Evolutionary conservation across 805 yeast genomes (phyloP).

Genomic region (Barnettozyma vustinii): DNA sequence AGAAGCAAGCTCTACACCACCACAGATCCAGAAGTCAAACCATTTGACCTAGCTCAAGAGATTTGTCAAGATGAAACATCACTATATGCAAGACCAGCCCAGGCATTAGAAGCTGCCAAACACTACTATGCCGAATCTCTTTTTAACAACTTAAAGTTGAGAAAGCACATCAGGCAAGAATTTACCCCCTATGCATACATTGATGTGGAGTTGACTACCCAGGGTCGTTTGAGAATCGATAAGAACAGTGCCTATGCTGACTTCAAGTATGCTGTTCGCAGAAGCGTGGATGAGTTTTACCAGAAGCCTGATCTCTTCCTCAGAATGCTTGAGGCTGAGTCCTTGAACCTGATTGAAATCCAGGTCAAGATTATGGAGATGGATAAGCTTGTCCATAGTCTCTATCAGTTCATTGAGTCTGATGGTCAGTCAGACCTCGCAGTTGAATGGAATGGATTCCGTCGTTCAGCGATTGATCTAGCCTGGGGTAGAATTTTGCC

Average conservation of each 20-base stretch:
- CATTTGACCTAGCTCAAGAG: slow-evolving; percentile 51
- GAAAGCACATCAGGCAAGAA: slow-evolving; percentile 62
- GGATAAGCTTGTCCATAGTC: slow-evolving; percentile 38
- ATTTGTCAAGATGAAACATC: slow-evolving; percentile 32
- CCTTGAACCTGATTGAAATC: slow-evolving; percentile 63
- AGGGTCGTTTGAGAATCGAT: slow-evolving; percentile 73
- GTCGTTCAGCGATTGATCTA: slow-evolving; percentile 58
- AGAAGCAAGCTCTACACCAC: slow-evolving; percentile 66
- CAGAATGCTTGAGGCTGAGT: slow-evolving; percentile 90
- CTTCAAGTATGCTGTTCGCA: slow-evolving; percentile 83
- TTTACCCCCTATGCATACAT: slow-evolving; percentile 60
- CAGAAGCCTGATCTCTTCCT: slow-evolving; percentile 75
- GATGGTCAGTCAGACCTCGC: slow-evolving; percentile 76
- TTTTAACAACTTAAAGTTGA: slow-evolving; percentile 71
- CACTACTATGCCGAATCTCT: slow-evolving; percentile 76
- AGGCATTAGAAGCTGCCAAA: slow-evolving; percentile 69
- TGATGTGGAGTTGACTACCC: slow-evolving; percentile 75
- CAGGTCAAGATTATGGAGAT: slow-evolving; percentile 45
- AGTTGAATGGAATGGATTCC: slow-evolving; percentile 72
- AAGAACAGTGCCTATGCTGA: slow-evolving; percentile 78
- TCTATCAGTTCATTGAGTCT: slow-evolving; percentile 53
- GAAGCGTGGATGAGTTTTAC: slow-evolving; percentile 70
- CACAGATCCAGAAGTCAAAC: slow-evolving; percentile 58
- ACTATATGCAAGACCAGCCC: slow-evolving; percentile 48
- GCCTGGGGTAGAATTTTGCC: slow-evolving; percentile 67